A percentile compares a stretch with the other conserved stretches of the same genome.
Conservation (phyloP, 495 filamentous ascomycete species). For the Echria macrotheca region DNA sequence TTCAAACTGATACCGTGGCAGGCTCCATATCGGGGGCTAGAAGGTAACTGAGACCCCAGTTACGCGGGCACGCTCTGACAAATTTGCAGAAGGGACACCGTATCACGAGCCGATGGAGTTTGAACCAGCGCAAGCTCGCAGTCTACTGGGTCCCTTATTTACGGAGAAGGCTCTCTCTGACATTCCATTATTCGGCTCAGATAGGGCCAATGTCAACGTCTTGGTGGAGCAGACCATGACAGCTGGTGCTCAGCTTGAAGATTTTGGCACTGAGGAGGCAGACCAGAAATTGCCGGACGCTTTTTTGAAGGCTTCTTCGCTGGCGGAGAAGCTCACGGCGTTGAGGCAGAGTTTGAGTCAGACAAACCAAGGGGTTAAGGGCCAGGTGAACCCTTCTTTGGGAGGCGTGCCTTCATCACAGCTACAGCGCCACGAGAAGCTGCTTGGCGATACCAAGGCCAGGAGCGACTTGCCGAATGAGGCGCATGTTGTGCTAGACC, state of each 20-base stretch:
- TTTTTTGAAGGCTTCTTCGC: slow-evolving; percentile 26
- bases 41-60: slow-evolving; percentile 27
- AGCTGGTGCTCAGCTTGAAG: slow-evolving; percentile 11
- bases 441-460: slow-evolving; percentile 45
- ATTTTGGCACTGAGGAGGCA: slow-evolving; percentile 25
- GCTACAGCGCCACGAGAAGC: slow-evolving; percentile 38
- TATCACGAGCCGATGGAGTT: slow-evolving; percentile 45
- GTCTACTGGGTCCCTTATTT: slow-evolving; percentile 40
- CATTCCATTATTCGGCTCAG: slow-evolving; percentile 39
- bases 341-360: slow-evolving; percentile 31
- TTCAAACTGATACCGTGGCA: slow-evolving; percentile 46
- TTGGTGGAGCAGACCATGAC: slow-evolving; percentile 32
- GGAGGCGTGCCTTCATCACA: slow-evolving; percentile 30
- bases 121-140: slow-evolving; percentile 35
- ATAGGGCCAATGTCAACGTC: slow-evolving; percentile 27
- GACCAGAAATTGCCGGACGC: slow-evolving; percentile 19
- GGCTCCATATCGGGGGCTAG: slow-evolving; percentile 38
- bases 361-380: slow-evolving; percentile 5
- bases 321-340: slow-evolving; percentile 35
- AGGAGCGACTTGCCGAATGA: slow-evolving; percentile 28
- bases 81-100: slow-evolving; percentile 30
- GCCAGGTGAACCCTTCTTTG: not conserved
- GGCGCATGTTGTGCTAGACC: slow-evolving; percentile 37
- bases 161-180: slow-evolving; percentile 38
- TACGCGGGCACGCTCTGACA: slow-evolving; percentile 3